Percentiles rank a stretch among this genome's conserved stretches.
Evolutionary conservation across 1,139 yeast genomes (phyloP).

Genomic region (Candida frijolesensis): DNA sequence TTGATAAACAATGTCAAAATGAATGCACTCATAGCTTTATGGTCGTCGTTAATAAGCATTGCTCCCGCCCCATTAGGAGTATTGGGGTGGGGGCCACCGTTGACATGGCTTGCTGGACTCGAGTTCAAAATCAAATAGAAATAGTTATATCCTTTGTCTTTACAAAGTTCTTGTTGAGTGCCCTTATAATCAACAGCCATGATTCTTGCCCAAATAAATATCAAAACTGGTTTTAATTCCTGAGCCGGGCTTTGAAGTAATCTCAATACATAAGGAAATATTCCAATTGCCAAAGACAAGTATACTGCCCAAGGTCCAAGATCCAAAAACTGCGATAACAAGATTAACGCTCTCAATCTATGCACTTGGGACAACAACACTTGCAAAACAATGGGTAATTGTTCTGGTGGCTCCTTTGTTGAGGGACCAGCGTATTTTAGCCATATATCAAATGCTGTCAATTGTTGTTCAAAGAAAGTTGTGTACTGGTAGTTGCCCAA

Average conservation of each 20-base stretch:
- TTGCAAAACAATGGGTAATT: conserved; percentile 89
- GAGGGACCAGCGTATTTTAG: conserved; percentile 82
- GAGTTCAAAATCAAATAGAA: conserved; percentile 71
- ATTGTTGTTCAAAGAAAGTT: conserved; percentile 91
- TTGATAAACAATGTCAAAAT: conserved; percentile 81
- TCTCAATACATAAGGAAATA: conserved; percentile 91
- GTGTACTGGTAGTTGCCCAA: conserved; percentile 73
- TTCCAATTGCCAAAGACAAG: conserved; percentile 88
- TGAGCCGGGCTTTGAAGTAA: conserved; percentile 93
- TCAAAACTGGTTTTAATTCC: conserved; percentile 89
- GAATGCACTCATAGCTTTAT: conserved; percentile 94
- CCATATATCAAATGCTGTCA: conserved; percentile 97
- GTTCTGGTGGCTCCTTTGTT: conserved; percentile 88
- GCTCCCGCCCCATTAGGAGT: conserved; percentile 19
- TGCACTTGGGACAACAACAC: conserved; percentile 93
- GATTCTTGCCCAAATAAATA: conserved; percentile 96
- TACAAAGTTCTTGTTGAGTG: conserved; percentile 89
- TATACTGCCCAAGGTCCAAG: conserved; percentile 98
- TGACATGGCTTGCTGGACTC: conserved; percentile 27
- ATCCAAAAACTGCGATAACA: conserved; percentile 84
- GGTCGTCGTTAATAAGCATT: conserved; percentile 64
- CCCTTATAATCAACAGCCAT: conserved; percentile 93
- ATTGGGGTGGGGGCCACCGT: conserved; percentile 25
- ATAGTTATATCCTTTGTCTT: conserved; percentile 89
- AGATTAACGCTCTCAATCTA: conserved; percentile 81